Evolutionary conservation across 2,329 filamentous ascomycete species (phyloP).

Genomic region (Sodiomyces alkalinus): DNA sequence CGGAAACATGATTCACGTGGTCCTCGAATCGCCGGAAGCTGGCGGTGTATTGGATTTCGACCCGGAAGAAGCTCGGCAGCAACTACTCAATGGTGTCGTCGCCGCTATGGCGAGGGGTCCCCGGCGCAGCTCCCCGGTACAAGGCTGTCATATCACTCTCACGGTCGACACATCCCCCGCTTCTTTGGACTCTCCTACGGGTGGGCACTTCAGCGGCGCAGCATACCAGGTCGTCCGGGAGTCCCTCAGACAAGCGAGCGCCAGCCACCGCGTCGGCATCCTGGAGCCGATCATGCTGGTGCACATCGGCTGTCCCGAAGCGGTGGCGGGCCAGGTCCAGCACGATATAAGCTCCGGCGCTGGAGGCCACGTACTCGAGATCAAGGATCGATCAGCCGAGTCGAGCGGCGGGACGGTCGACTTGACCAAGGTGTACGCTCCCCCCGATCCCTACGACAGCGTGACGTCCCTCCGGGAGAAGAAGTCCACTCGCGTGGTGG

Average conservation of each 20-base stretch:
- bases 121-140: conserved; percentile 62
- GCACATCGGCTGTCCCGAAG: conserved; percentile 73
- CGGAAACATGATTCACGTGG: conserved; percentile 53
- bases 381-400: conserved; percentile 38
- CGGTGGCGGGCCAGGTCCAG: conserved; percentile 64
- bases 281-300: conserved; percentile 93
- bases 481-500: conserved; percentile 33
- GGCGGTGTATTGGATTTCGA: conserved; percentile 34
- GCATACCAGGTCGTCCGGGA: conserved; percentile 47
- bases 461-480: conserved; percentile 40
- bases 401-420: conserved; percentile 39
- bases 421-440: conserved; percentile 64
- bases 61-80: conserved; percentile 33
- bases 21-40: conserved; percentile 31
- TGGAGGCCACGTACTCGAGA: conserved; percentile 57
- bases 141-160: conserved; percentile 57
- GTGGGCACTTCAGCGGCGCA: conserved; percentile 52
- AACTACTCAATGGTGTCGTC: conserved; percentile 63
- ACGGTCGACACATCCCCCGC: conserved; percentile 51
- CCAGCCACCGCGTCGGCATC: conserved; percentile 41
- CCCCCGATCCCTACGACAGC: conserved; percentile 64
- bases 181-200: conserved; percentile 39
- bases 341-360: conserved; percentile 64
- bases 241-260: conserved; percentile 48
- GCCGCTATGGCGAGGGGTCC: conserved; percentile 79